A percentile compares a stretch with the other conserved stretches of the same genome.
Evolutionary conservation across 768 basidiomycete species (phyloP).

Genomic region (Tubosaeta brunneosetosa): DNA sequence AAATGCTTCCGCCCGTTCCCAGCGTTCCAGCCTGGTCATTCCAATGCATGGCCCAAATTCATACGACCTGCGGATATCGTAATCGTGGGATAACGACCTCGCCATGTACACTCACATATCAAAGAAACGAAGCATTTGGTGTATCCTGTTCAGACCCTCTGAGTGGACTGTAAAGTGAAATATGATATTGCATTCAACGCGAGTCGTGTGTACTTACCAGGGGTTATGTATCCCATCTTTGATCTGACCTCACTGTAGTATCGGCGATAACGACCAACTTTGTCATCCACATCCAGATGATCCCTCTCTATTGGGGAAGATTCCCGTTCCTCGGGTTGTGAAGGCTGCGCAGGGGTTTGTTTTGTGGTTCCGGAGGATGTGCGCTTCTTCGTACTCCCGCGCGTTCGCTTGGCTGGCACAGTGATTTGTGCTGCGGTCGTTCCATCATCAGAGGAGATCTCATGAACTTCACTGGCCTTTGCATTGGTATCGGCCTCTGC

Average conservation of each 20-base stretch:
- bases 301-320: slow-evolving; percentile 14
- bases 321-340: slow-evolving; percentile 6
- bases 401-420: slow-evolving; percentile 22
- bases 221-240: slow-evolving; percentile 52
- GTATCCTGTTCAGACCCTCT: slow-evolving; percentile 54
- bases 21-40: slow-evolving; percentile 77
- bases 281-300: slow-evolving; percentile 41
- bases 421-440: neutral
- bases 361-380: slow-evolving; percentile 4
- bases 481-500: neutral
- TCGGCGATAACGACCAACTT: slow-evolving; percentile 48
- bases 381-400: slow-evolving; percentile 22
- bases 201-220: slow-evolving; percentile 46
- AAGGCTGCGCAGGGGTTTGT: neutral
- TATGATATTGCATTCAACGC: neutral
- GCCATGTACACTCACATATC: slow-evolving; percentile 51
- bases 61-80: slow-evolving; percentile 48
- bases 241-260: slow-evolving; percentile 42
- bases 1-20: slow-evolving; percentile 76
- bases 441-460: slow-evolving; percentile 21
- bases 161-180: slow-evolving; percentile 51
- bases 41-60: slow-evolving; percentile 81
- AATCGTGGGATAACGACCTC: neutral
- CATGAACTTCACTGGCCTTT: slow-evolving; percentile 1
- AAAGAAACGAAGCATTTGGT: slow-evolving; percentile 74